phyloP scores from a whole-genome alignment of 1,284 basidiomycete genomes.

The Ceratobasidium sp. region DNA sequence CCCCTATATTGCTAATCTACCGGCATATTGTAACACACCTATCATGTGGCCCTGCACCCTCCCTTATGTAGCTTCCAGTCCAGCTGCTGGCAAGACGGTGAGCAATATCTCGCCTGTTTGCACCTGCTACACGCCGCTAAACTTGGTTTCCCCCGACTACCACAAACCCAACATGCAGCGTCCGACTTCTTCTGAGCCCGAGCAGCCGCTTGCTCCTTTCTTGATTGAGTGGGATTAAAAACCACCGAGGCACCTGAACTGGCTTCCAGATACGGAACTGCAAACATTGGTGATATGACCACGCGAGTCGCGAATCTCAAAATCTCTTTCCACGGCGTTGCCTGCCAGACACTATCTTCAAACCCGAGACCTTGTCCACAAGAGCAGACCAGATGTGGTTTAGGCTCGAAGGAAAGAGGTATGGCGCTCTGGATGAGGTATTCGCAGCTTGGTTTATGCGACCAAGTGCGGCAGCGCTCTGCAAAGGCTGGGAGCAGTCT shows the following conservation, averaged over 20 bases:
- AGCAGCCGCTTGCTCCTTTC: background rate
- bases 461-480: constrained; percentile 35
- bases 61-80: constrained; percentile 36
- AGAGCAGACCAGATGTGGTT: constrained; percentile 15
- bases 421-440: background rate
- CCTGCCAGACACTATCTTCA: background rate
- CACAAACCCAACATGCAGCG: background rate
- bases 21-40: too few relatives aligned
- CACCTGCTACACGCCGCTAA: constrained; percentile 20
- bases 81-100: background rate
- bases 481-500: constrained; percentile 27
- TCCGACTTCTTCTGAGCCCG: background rate
- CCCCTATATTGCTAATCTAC: background rate
- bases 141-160: background rate
- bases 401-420: background rate
- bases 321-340: background rate
- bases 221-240: background rate
- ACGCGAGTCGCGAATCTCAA: constrained; percentile 31
- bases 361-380: constrained; percentile 30
- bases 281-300: constrained; percentile 15
- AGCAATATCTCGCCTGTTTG: constrained; percentile 38
- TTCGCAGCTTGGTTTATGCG: constrained; percentile 27
- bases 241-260: background rate
- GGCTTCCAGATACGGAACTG: constrained; percentile 20
- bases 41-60: too few relatives aligned